These are phyloP conservation scores for Ophiostoma ulmi DNA, from an alignment of 2,329 filamentous ascomycete genomes.

Conservation along the genomic window DNA sequence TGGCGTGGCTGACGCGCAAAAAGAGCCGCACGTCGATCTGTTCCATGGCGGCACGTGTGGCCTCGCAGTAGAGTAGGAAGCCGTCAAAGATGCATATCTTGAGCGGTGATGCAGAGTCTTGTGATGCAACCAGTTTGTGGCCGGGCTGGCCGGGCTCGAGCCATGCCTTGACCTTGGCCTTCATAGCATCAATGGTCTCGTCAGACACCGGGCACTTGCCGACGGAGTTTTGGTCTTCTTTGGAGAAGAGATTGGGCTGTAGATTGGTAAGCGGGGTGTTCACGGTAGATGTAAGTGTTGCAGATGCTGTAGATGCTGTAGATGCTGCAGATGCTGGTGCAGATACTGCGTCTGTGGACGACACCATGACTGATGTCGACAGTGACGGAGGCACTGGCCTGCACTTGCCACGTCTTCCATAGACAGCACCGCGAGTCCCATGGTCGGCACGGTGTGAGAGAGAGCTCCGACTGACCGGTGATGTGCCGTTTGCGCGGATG, in stretches of 20 bases:
- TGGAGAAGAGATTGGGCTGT: slow-evolving; percentile 49
- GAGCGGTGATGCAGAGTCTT: slow-evolving; percentile 27
- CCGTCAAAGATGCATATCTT: slow-evolving; percentile 76
- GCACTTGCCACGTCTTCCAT: background rate
- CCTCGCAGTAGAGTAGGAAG: slow-evolving; percentile 69
- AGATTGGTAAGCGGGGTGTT: slow-evolving; percentile 21
- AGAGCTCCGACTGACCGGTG: slow-evolving; percentile 48
- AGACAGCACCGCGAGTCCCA: slow-evolving; percentile 30
- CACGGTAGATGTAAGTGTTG: background rate
- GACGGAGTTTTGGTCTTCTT: slow-evolving; percentile 59
- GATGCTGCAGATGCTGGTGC: background rate
- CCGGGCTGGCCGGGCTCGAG: slow-evolving; percentile 43
- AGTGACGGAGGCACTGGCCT: background rate
- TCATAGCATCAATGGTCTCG: slow-evolving; percentile 43
- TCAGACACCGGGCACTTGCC: slow-evolving; percentile 51
- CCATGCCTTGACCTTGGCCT: slow-evolving; percentile 45
- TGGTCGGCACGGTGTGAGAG: slow-evolving; percentile 25
- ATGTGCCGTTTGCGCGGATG: slow-evolving; percentile 62
- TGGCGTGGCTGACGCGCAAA: slow-evolving; percentile 61
- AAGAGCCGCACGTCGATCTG: slow-evolving; percentile 74
- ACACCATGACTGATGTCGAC: background rate
- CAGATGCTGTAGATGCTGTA: background rate
- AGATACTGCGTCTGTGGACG: background rate
- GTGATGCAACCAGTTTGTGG: slow-evolving; percentile 30
- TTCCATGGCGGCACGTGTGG: slow-evolving; percentile 50